phyloP scores from a whole-genome alignment of 345 rosid genomes.

The Citrus inodora region DNA sequence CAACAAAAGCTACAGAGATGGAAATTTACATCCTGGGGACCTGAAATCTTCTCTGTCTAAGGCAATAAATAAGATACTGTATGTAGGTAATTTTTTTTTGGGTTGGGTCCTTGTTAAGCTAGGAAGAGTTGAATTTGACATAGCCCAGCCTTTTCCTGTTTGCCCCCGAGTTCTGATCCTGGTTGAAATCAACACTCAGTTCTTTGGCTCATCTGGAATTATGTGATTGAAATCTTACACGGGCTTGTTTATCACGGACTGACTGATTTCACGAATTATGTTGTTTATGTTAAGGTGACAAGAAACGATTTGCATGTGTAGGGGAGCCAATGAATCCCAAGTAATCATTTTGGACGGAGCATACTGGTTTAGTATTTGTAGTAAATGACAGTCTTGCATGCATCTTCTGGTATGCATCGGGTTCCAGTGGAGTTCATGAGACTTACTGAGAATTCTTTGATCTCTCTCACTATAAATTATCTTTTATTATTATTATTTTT shows the following conservation, averaged over 20 bases:
- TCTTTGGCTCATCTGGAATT: background rate
- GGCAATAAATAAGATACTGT: too few relatives aligned
- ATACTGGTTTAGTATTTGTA: background rate
- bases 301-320: background rate
- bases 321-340: background rate
- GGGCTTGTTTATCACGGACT: too few relatives aligned
- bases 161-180: background rate
- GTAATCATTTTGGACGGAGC: background rate
- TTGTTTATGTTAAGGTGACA: background rate
- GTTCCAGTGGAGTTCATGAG: too few relatives aligned
- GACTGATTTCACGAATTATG: background rate
- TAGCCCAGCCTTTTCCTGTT: background rate
- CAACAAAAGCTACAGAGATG: too few relatives aligned
- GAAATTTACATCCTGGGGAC: too few relatives aligned
- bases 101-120: too few relatives aligned
- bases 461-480: background rate
- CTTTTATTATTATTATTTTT: too few relatives aligned
- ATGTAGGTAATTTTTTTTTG: too few relatives aligned
- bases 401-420: too few relatives aligned
- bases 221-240: background rate
- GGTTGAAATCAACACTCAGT: background rate
- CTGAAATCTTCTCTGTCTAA: too few relatives aligned
- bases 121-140: background rate
- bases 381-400: too few relatives aligned
- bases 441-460: background rate